phyloP scores from a whole-genome alignment of 2,329 filamentous ascomycete species.

The Apiospora hydei region DNA sequence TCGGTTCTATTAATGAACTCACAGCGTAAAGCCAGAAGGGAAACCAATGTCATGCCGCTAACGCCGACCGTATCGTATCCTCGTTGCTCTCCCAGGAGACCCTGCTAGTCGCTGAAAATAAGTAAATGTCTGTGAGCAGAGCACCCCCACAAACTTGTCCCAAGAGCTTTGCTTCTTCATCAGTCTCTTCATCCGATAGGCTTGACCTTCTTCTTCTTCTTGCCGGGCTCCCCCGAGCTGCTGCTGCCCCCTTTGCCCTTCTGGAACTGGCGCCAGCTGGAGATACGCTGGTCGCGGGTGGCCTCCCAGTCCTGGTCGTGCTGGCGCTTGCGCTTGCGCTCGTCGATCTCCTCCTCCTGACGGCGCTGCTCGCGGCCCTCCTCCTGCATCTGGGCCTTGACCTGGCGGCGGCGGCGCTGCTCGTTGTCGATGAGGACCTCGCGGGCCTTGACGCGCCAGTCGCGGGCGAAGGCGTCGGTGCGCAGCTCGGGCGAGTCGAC shows the following conservation, averaged over 20 bases:
- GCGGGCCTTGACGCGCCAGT: constrained; percentile 91
- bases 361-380: constrained; percentile 89
- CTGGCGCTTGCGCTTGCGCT: constrained; percentile 84
- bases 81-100: constrained; percentile 19
- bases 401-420: constrained; percentile 79
- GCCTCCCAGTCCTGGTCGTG: constrained; percentile 96
- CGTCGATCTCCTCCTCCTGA: constrained; percentile 84
- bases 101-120: constrained; percentile 17
- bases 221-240: constrained; percentile 48
- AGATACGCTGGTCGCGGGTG: constrained; percentile 88
- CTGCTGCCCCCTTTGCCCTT: constrained; percentile 73
- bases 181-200: constrained; percentile 57
- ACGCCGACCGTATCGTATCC: constrained; percentile 24
- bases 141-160: constrained; percentile 18
- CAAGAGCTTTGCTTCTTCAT: constrained; percentile 6
- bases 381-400: constrained; percentile 95
- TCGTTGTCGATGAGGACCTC: constrained; percentile 94
- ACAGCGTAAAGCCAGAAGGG: constrained; percentile 30
- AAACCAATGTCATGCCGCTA: constrained; percentile 17
- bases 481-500: constrained; percentile 87
- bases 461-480: constrained; percentile 80
- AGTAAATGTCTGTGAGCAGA: constrained; percentile 23
- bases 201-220: constrained; percentile 77
- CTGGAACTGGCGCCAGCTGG: constrained; percentile 91
- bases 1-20: constrained; percentile 39